Percentiles rank a stretch among this genome's conserved stretches.
Evolutionary conservation across 176 grass and related monocot species (phyloP).

Genomic region (Hordeum marinum): DNA sequence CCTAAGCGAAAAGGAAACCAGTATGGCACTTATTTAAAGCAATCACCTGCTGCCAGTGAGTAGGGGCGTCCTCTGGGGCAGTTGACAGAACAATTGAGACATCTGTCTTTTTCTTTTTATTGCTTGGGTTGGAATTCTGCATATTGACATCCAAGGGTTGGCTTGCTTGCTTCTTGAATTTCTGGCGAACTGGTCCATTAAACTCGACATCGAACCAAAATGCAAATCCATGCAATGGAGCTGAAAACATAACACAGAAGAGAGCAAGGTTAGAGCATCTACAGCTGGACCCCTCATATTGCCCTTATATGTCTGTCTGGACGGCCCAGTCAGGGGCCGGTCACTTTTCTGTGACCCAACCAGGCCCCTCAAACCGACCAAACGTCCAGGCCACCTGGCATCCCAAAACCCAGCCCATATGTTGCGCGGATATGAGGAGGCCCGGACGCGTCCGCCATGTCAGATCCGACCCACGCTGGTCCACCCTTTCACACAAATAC

Average conservation of each 20-base stretch:
- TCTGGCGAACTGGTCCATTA: slow-evolving; percentile 57
- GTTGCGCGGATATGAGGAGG: no score
- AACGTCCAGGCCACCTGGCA: no score
- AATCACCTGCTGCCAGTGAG: slow-evolving; percentile 96
- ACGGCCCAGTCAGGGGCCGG: no score
- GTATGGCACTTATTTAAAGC: neutral
- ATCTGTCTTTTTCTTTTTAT: slow-evolving; percentile 66
- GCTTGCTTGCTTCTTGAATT: slow-evolving; percentile 44
- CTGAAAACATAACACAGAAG: slow-evolving; percentile 35
- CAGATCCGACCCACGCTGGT: no score
- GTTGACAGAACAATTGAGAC: slow-evolving; percentile 77
- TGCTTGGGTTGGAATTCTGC: slow-evolving; percentile 37
- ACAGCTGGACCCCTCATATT: no score
- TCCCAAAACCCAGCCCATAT: no score
- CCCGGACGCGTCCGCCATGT: no score
- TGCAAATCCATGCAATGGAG: slow-evolving; percentile 94
- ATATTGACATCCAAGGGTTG: slow-evolving; percentile 30
- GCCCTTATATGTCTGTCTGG: no score
- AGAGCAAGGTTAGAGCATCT: slow-evolving; percentile 1
- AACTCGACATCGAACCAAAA: slow-evolving; percentile 99
- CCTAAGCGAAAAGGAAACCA: neutral
- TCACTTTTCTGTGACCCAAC: no score
- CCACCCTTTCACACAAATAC: no score
- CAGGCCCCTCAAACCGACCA: no score
- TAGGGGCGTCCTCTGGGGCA: slow-evolving; percentile 88